Conservation (phyloP, 2,329 filamentous ascomycete species). For the Coniochaeta prunicola region DNA sequence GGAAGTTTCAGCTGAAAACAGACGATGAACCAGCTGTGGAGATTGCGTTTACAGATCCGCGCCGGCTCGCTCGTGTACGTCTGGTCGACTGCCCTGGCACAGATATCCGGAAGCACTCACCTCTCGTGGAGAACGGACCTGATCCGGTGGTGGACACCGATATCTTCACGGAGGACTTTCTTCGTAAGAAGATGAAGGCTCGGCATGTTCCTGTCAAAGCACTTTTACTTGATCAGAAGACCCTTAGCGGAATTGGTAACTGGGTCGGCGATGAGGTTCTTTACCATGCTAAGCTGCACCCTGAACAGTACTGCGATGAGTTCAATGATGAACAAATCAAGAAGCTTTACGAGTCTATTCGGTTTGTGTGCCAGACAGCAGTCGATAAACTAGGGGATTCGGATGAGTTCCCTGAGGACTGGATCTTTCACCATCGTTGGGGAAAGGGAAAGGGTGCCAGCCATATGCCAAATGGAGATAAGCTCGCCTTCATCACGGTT, state of each 20-base stretch:
- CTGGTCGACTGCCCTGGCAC: conserved; percentile 73
- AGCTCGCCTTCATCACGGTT: conserved; percentile 79
- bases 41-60: conserved; percentile 76
- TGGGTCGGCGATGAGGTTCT: conserved; percentile 96
- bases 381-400: conserved; percentile 76
- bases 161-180: conserved; percentile 67
- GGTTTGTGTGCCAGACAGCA: conserved; percentile 73
- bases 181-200: conserved; percentile 60
- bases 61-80: conserved; percentile 71
- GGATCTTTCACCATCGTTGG: conserved; percentile 88
- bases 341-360: conserved; percentile 63
- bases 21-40: conserved; percentile 43
- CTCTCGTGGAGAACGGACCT: conserved; percentile 85
- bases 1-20: conserved; percentile 76
- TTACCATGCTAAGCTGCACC: conserved; percentile 82
- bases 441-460: conserved; percentile 75
- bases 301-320: conserved; percentile 86
- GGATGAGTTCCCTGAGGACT: conserved; percentile 75
- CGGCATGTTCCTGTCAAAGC: conserved; percentile 87
- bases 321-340: conserved; percentile 66
- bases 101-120: conserved; percentile 67
- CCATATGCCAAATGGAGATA: conserved; percentile 74
- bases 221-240: conserved; percentile 77
- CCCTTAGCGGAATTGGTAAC: conserved; percentile 89
- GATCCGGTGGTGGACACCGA: conserved; percentile 83